These are phyloP conservation scores for Chytriomyces confervae DNA, from an alignment of 192 early-diverging fungal genomes.

Conservation along the genomic window DNA sequence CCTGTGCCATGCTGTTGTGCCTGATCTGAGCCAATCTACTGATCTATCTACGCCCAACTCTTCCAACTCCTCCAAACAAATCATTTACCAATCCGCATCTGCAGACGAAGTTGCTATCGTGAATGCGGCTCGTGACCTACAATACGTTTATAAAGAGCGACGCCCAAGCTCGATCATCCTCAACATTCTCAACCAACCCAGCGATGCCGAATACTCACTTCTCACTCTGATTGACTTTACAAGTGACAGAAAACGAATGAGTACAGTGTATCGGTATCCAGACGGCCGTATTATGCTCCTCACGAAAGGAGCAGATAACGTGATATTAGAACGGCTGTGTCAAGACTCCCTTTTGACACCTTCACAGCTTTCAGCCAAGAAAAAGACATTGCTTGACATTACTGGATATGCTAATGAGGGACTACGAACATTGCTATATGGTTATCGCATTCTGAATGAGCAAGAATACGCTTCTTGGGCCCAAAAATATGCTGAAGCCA, in stretches of 20 bases:
- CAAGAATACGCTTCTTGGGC: conserved; percentile 79
- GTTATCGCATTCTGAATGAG: conserved; percentile 75
- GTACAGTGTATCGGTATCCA: conserved; percentile 35
- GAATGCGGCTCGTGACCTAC: conserved; percentile 75
- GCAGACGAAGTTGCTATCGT: conserved; percentile 91
- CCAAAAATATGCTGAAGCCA: conserved; percentile 73
- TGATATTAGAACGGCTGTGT: conserved; percentile 42
- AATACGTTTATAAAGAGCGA: conserved; percentile 52
- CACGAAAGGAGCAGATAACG: conserved; percentile 54
- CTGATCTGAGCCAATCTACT: conserved; percentile 56
- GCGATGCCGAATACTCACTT: conserved; percentile 21
- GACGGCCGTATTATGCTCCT: conserved; percentile 46
- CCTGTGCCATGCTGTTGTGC: conserved; percentile 78
- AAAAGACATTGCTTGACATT: conserved; percentile 41
- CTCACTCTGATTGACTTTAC: conserved; percentile 53
- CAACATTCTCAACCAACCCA: conserved; percentile 17
- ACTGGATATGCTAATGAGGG: conserved; percentile 50
- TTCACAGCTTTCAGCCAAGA: conserved; percentile 13
- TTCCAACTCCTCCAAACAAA: conserved; percentile 38
- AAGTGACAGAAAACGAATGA: conserved; percentile 52
- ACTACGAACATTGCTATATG: conserved; percentile 87
- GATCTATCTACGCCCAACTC: not conserved
- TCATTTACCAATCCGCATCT: conserved; percentile 78
- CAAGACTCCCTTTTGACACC: conserved; percentile 9
- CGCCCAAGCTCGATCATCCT: conserved; percentile 34